Evolutionary conservation across 257 asterid species (phyloP), one percentile per base, ranked within the genome.

Genomic region (Gentiana macrophylla): DNA sequence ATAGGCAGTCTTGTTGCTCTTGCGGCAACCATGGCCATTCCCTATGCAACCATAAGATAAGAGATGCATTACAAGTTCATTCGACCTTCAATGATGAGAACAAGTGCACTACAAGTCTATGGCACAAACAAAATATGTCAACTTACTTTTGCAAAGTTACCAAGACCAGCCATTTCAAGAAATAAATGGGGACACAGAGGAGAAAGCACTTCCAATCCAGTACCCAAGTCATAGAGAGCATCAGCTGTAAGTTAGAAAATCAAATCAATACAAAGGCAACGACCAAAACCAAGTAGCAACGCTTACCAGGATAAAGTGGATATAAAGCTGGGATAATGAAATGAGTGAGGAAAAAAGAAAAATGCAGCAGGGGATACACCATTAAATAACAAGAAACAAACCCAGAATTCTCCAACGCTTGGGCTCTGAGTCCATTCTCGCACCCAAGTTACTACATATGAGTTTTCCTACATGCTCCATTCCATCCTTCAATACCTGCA

Each of bases 11-110:
- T 83, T 33, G 99, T 92, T 34, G 97, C 95, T 80, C 99, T 81
- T 73, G 99, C 99, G 50, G 99, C 99, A 72, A 92, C 97, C 67
- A 92, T 84, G 49, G 99, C 99, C 95, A 92, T 81, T 72, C 99
- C 97, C 94, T 92, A 78, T 50, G 56, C 62, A 56, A 63, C 60
- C 62, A 64, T 72, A 66, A 60, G 50, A 66, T 4, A 47, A n/a
- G 37, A 41, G 65, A 67, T 62, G 34, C 46, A 33, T 9, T 5
- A 12, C 7, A 3, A 1, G 2, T 6, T 38, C 59, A 37, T 12
- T 36, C 15, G 5, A 59, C 9, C 12, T 34, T n/a, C 32, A 7
- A 57, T 15, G 33, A 15, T 1, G 9, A 3, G 32, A 35, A 35
- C 12, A 5, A 63, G 8, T 38, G 32, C 46, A 32, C 35, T 37